Evolutionary conservation across 805 yeast genomes (phyloP).

Genomic region (Candida incommunis): DNA sequence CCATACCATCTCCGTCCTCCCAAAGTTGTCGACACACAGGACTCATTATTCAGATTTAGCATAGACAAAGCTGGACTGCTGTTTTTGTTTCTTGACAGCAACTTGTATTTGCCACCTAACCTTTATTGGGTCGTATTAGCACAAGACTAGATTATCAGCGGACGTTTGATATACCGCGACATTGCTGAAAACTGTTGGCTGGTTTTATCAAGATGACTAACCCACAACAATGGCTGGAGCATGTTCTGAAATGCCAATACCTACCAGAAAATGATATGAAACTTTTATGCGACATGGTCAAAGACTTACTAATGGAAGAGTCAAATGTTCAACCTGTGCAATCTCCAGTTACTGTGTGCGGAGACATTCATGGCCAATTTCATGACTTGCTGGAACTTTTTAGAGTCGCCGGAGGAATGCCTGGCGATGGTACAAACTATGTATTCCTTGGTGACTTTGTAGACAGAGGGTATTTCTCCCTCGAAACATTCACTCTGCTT

Average conservation of each 20-base stretch:
- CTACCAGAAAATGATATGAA: slow-evolving; percentile 90
- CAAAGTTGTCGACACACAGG: too few species aligned
- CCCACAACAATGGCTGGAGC: slow-evolving; percentile 95
- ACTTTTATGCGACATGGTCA: slow-evolving; percentile 87
- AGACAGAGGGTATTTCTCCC: slow-evolving; percentile 91
- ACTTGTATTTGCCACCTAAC: too few species aligned
- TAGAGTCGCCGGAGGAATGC: slow-evolving; percentile 85
- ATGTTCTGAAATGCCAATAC: slow-evolving; percentile 77
- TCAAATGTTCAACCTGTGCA: slow-evolving; percentile 90
- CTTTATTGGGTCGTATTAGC: too few species aligned
- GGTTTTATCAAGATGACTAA: slow-evolving; percentile 29
- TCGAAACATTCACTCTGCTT: slow-evolving; percentile 84
- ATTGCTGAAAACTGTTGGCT: too few species aligned
- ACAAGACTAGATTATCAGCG: too few species aligned
- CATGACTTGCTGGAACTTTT: slow-evolving; percentile 87
- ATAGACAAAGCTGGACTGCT: too few species aligned
- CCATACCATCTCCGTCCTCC: too few species aligned
- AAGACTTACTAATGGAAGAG: slow-evolving; percentile 91
- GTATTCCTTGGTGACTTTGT: slow-evolving; percentile 92
- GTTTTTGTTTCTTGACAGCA: too few species aligned
- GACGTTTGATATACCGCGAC: too few species aligned
- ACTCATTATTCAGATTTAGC: too few species aligned
- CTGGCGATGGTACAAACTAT: slow-evolving; percentile 58
- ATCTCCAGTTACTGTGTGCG: slow-evolving; percentile 81
- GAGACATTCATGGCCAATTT: slow-evolving; percentile 96